A percentile compares a stretch with the other conserved stretches of the same genome.
Conservation (phyloP, 192 early-diverging fungal genomes). For the Phycomyces blakesleeanus region DNA sequence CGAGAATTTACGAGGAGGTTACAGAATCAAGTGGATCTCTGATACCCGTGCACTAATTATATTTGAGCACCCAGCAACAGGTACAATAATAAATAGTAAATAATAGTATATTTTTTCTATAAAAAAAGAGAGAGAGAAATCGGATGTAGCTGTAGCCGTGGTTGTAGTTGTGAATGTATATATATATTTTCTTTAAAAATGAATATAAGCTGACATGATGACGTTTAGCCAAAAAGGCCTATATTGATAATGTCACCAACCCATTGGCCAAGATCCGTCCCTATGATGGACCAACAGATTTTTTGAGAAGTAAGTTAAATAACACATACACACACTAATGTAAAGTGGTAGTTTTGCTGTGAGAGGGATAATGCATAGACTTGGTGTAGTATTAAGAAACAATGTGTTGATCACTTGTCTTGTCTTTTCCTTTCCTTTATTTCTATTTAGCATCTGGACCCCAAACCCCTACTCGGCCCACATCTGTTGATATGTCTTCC, state of each 20-base stretch:
- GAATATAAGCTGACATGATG: too few relatives aligned
- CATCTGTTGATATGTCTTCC: background rate
- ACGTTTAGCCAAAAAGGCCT: constrained; percentile 49
- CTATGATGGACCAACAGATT: constrained; percentile 51
- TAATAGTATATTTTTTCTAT: too few relatives aligned
- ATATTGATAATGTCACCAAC: constrained; percentile 49
- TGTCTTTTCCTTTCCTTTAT: too few relatives aligned
- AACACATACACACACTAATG: too few relatives aligned
- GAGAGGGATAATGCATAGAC: too few relatives aligned
- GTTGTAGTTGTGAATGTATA: too few relatives aligned
- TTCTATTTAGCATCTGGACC: background rate
- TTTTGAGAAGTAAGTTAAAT: constrained; percentile 26
- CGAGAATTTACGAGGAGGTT: constrained; percentile 59
- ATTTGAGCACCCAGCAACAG: constrained; percentile 62
- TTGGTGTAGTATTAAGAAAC: too few relatives aligned
- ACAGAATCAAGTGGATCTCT: constrained; percentile 69
- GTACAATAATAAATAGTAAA: constrained; percentile 44
- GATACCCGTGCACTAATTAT: constrained; percentile 67
- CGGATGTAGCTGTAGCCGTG: too few relatives aligned
- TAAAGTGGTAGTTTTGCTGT: too few relatives aligned
- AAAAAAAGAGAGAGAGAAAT: too few relatives aligned
- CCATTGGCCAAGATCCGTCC: constrained; percentile 56
- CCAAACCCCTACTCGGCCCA: background rate
- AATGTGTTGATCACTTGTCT: too few relatives aligned
- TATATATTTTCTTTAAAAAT: too few relatives aligned